Conservation (phyloP, 2,329 filamentous ascomycete genomes). For the Aspergillus spinulosporus region DNA sequence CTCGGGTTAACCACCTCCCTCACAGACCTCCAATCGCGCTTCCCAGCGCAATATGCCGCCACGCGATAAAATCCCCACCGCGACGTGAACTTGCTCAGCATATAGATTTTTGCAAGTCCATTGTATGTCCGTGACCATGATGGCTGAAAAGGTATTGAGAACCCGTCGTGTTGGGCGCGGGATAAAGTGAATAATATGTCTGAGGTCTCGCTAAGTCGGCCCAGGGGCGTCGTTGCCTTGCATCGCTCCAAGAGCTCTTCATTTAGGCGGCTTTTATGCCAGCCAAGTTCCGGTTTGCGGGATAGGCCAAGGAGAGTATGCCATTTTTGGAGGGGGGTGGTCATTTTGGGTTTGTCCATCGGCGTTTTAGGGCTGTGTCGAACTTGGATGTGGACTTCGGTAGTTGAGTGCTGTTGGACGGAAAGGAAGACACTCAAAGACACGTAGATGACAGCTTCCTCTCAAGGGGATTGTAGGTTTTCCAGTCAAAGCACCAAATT, state of each 20-base stretch:
- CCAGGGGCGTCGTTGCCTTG: not conserved
- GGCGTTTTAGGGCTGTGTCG: too few species aligned
- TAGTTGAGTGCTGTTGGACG: too few species aligned
- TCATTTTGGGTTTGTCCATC: not conserved
- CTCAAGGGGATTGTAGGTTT: too few species aligned
- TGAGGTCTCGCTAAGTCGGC: not conserved
- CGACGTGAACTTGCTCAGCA: not conserved
- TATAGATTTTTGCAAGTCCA: not conserved
- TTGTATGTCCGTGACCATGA: not conserved
- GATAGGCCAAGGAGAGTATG: not conserved
- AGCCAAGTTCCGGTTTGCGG: not conserved
- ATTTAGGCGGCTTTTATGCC: not conserved
- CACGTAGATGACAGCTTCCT: too few species aligned
- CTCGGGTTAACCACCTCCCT: slow-evolving; percentile 1
- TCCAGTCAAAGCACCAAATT: too few species aligned
- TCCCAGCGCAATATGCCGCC: not conserved
- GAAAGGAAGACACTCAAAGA: too few species aligned
- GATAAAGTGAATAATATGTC: not conserved
- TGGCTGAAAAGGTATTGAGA: not conserved
- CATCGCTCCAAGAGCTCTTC: slow-evolving; percentile 1
- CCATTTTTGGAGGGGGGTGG: not conserved
- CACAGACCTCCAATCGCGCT: not conserved
- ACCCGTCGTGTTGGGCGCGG: not conserved
- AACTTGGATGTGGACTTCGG: too few species aligned
- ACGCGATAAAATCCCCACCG: not conserved